Conservation (phyloP, 176 grass and related monocot genomes). For the Carex kokanica region DNA sequence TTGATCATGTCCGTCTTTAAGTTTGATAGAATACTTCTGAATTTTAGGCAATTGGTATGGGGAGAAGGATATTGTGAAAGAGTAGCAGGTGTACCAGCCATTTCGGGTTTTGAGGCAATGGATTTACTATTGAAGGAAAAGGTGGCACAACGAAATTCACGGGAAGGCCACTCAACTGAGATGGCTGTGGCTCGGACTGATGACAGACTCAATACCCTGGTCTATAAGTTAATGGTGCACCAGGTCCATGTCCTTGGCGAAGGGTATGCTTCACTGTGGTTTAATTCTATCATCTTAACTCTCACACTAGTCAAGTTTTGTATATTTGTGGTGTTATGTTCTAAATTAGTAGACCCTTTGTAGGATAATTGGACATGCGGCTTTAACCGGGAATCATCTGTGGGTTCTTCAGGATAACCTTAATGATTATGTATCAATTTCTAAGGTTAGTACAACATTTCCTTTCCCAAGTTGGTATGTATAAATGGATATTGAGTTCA, state of each 20-base stretch:
- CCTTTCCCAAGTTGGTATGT: not conserved
- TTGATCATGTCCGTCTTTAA: not conserved
- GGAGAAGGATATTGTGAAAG: slow-evolving; percentile 36
- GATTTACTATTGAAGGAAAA: slow-evolving; percentile 45
- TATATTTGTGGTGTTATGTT: slow-evolving; percentile 23
- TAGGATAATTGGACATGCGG: slow-evolving; percentile 42
- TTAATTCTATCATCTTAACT: not conserved
- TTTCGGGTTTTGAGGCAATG: slow-evolving; percentile 47
- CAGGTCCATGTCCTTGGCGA: slow-evolving; percentile 35
- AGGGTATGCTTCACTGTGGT: slow-evolving; percentile 23
- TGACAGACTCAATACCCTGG: slow-evolving; percentile 33
- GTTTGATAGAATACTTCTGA: not conserved
- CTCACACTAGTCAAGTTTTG: not conserved
- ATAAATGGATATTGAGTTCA: not conserved
- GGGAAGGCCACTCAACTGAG: slow-evolving; percentile 31
- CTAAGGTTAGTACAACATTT: slow-evolving; percentile 21
- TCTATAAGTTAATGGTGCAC: slow-evolving; percentile 36
- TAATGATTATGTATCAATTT: slow-evolving; percentile 29
- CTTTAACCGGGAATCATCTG: slow-evolving; percentile 28
- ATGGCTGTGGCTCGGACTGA: not conserved
- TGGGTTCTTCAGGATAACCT: slow-evolving; percentile 42
- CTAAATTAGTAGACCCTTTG: not conserved
- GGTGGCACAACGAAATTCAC: slow-evolving; percentile 21
- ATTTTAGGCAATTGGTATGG: slow-evolving; percentile 50
- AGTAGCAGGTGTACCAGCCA: slow-evolving; percentile 16